Conservation (phyloP, 2,329 filamentous ascomycete species). For the Xylaria arbuscula region DNA sequence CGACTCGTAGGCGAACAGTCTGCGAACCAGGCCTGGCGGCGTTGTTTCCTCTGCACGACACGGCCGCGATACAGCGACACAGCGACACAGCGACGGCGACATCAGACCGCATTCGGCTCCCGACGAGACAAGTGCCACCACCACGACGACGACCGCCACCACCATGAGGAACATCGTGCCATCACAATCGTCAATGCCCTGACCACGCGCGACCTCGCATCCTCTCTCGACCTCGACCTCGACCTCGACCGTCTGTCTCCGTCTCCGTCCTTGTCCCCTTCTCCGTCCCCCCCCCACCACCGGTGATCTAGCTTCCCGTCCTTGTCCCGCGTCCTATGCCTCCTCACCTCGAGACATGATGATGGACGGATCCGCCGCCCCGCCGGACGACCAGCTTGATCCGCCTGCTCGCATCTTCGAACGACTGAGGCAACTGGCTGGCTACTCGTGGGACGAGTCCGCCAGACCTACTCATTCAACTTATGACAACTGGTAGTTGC, state of each 20-base stretch:
- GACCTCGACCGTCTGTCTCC: constrained; percentile 14
- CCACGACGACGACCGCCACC: no score
- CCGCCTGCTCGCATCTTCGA: constrained; percentile 77
- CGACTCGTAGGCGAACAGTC: constrained; percentile 7
- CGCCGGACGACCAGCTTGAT: constrained; percentile 67
- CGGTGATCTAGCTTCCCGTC: constrained; percentile 25
- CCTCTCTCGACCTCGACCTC: constrained; percentile 2
- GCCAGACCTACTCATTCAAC: constrained; percentile 69
- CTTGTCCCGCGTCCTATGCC: constrained; percentile 35
- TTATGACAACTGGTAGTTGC: constrained; percentile 84
- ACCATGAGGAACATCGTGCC: constrained; percentile 33
- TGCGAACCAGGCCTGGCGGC: constrained; percentile 8
- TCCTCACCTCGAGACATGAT: constrained; percentile 52
- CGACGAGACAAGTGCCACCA: constrained; percentile 24
- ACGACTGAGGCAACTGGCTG: constrained; percentile 76
- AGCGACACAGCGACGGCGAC: neutral
- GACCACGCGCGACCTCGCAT: constrained; percentile 23
- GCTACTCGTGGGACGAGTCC: constrained; percentile 81
- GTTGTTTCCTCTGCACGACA: constrained; percentile 3
- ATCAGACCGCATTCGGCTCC: neutral
- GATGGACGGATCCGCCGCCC: constrained; percentile 60
- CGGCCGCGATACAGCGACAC: neutral
- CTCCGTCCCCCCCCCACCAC: neutral
- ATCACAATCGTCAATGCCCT: constrained; percentile 24
- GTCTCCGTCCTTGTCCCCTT: constrained; percentile 19